phyloP scores from a whole-genome alignment of 129 eudicot species.

The Arctium minus region DNA sequence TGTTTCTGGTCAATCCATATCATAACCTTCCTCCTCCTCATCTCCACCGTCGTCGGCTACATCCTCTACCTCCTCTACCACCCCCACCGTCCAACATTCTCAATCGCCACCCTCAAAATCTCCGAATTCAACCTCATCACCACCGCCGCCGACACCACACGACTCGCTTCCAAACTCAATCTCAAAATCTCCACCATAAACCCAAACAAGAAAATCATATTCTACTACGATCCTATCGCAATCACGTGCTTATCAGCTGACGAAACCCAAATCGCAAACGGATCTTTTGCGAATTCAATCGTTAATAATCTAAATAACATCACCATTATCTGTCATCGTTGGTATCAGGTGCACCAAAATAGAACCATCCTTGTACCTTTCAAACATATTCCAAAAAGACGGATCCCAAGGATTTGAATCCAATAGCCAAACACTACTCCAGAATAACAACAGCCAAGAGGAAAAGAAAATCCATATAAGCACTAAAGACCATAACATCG shows the following conservation, averaged over 20 bases:
- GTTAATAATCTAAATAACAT: constrained; percentile 36
- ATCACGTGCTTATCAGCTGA: constrained; percentile 24
- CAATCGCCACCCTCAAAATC: constrained; percentile 58
- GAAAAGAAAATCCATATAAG: no score
- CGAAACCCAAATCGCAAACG: constrained; percentile 45
- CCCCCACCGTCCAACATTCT: constrained; percentile 78
- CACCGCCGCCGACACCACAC: constrained; percentile 57
- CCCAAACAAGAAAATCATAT: constrained; percentile 60
- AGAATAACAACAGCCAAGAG: no score
- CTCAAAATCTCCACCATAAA: constrained; percentile 69
- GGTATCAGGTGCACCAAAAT: no score
- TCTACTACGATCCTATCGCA: constrained; percentile 44
- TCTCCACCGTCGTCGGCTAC: constrained; percentile 64
- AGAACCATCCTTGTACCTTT: no score
- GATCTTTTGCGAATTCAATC: constrained; percentile 30
- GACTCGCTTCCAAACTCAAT: constrained; percentile 60
- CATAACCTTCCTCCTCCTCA: constrained; percentile 45
- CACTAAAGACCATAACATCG: no score
- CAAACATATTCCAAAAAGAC: no score
- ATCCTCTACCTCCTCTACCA: constrained; percentile 74
- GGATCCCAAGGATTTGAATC: no score
- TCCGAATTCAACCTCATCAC: constrained; percentile 64
- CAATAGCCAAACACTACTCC: no score
- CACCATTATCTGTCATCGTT: constrained; percentile 38
- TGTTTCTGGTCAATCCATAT: constrained; percentile 62